Base-by-base conservation (phyloP, 2,329 filamentous ascomycete genomes). In the Aureobasidium sp. region DNA sequence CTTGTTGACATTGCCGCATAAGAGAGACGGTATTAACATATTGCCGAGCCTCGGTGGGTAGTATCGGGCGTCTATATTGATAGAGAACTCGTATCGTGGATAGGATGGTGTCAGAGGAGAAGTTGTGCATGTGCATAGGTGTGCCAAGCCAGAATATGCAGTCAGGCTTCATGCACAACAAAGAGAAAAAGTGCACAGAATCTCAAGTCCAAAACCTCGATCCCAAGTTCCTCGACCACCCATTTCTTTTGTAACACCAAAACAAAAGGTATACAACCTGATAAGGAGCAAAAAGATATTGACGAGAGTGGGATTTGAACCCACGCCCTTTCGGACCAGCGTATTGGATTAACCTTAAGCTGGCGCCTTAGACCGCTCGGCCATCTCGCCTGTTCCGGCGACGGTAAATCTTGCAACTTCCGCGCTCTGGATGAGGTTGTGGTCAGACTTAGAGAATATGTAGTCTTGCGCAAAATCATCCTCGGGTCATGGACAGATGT, bases 321-420 rank as follows among this genome's bases (percentile, higher is more conserved):
- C 52, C 52, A 29, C 27, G 52, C 52, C 39, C 39, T 56, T 55
- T 55, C 52, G 52, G 26, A 55, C 52, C 34, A 55, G 52, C 52
- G 52, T 41, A 41, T 55, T 32, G 37, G 52, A 32, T 27, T 27
- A 43, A 56, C 52, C 52, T 56, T 56, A 56, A 56, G 52, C 52
- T 56, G 36, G 41, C 53, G 53, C 53, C 53, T 46, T 57, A 57
- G 51, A 57, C 53, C 53, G 53, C 53, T 57, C 53, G 53, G 53
- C 53, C 53, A 57, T 57, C 53, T 57, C 39, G 29, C 53, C 52
- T 41, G 3, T 26, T 46, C 27, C 9, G 34, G 52, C 3, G 20
- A 5, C 29, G 1, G 29, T 32, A 5, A 32, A 37, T 37, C 34
- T 37, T 37, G 34, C 34, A 10, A 37, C 15, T 37, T 37, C 12